These are phyloP conservation scores for Diplosphaera chodatii DNA, from an alignment of 139 green algal genomes.

Conservation along the genomic window DNA sequence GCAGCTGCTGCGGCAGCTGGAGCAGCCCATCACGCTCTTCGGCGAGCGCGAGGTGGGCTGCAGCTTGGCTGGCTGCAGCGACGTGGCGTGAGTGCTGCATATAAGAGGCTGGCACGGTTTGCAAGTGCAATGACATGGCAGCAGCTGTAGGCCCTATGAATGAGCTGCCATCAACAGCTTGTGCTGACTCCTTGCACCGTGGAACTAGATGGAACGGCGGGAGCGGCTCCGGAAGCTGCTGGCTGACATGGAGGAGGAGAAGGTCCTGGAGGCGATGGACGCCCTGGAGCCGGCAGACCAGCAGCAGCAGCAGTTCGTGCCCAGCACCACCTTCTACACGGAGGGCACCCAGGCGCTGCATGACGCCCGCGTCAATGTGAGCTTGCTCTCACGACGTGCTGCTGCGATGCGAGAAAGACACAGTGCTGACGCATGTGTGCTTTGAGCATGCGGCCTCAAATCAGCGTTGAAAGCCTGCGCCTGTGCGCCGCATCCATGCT, in stretches of 20 bases:
- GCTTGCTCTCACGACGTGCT: too few relatives aligned
- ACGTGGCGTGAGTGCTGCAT: too few relatives aligned
- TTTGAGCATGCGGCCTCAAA: too few relatives aligned
- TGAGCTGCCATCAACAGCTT: too few relatives aligned
- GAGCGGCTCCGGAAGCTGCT: slow-evolving; percentile 81
- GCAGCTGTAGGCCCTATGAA: too few relatives aligned
- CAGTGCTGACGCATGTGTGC: too few relatives aligned
- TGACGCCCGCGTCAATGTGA: slow-evolving; percentile 37
- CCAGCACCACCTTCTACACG: slow-evolving; percentile 79
- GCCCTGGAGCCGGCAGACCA: slow-evolving; percentile 12
- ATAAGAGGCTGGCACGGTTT: too few relatives aligned
- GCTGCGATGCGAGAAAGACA: too few relatives aligned
- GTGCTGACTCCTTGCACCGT: neutral
- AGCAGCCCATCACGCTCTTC: slow-evolving; percentile 93
- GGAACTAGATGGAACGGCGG: slow-evolving; percentile 85
- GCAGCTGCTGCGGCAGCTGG: slow-evolving; percentile 66
- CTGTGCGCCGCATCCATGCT: too few relatives aligned
- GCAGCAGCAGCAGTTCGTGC: slow-evolving; percentile 42
- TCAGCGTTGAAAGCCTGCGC: too few relatives aligned
- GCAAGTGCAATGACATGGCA: too few relatives aligned
- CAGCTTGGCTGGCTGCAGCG: too few relatives aligned
- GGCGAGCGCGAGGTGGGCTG: slow-evolving; percentile 79
- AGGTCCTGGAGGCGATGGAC: slow-evolving; percentile 28
- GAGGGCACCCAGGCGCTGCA: slow-evolving; percentile 66
- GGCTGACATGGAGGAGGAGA: slow-evolving; percentile 57